Conservation (phyloP, 2,329 filamentous ascomycete genomes). For the Lachnellula subtilissima region DNA sequence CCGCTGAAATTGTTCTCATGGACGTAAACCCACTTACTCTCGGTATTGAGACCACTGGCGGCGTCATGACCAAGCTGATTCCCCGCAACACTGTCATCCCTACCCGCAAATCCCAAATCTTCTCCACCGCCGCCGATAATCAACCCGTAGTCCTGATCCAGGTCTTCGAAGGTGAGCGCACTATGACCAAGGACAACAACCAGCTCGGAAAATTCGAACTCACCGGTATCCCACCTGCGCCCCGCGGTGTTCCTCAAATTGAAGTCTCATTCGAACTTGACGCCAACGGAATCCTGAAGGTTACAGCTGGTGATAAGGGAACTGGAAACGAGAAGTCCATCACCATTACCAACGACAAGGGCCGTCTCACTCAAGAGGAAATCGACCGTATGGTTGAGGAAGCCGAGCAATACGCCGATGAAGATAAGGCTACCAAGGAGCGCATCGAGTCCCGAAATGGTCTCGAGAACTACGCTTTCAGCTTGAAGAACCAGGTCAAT, state of each 20-base stretch:
- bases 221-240: conserved; percentile 89
- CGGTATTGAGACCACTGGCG: conserved; percentile 95
- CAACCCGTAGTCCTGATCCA: conserved; percentile 93
- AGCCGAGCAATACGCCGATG: conserved; percentile 97
- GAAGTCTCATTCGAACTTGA: conserved; percentile 98
- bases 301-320: conserved; percentile 94
- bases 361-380: conserved; percentile 90
- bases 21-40: conserved; percentile 95
- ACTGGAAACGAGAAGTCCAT: conserved; percentile 97
- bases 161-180: conserved; percentile 90
- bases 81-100: conserved; percentile 91
- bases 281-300: conserved; percentile 97
- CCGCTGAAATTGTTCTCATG: conserved; percentile 82
- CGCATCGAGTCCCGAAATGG: conserved; percentile 95
- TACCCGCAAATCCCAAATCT: conserved; percentile 96
- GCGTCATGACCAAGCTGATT: conserved; percentile 97
- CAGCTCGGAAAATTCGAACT: conserved; percentile 97
- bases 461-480: conserved; percentile 99
- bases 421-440: conserved; percentile 96
- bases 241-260: conserved; percentile 94
- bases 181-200: conserved; percentile 97
- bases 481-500: conserved; percentile 97
- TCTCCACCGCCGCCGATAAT: conserved; percentile 95
- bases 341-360: conserved; percentile 99
- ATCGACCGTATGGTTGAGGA: conserved; percentile 99